Evolutionary conservation across 1,284 basidiomycete species (phyloP).

Genomic region (Schizophyllum amplum): DNA sequence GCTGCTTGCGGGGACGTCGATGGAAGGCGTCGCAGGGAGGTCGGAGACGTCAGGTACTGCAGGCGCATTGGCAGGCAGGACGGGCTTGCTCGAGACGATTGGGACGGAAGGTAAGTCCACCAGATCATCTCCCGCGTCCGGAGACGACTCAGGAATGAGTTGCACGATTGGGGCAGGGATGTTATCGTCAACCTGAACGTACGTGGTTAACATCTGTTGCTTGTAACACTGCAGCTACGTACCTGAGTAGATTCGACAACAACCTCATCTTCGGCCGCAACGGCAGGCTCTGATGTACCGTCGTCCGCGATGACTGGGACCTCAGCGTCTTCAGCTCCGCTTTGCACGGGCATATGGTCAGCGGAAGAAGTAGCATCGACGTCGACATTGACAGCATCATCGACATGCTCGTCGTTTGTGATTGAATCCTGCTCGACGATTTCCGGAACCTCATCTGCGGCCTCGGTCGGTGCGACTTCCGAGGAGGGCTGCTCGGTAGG

Average conservation of each 20-base stretch:
- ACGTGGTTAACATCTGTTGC: neutral
- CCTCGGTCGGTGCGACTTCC: too few species aligned
- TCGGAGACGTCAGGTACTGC: neutral
- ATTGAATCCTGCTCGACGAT: too few species aligned
- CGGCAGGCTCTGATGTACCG: neutral
- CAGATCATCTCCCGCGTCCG: neutral
- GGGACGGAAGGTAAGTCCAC: neutral
- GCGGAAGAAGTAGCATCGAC: too few species aligned
- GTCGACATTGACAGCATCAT: too few species aligned
- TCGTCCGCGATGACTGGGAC: neutral
- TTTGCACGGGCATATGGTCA: too few species aligned
- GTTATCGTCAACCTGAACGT: neutral
- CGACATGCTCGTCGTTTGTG: too few species aligned
- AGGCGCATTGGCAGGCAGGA: neutral
- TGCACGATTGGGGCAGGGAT: too few species aligned
- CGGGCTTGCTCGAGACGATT: neutral
- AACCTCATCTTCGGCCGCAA: neutral
- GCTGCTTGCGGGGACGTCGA: slow-evolving; percentile 1
- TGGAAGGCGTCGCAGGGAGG: neutral
- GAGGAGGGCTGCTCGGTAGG: too few species aligned
- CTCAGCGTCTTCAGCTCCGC: slow-evolving; percentile 1
- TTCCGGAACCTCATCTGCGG: too few species aligned
- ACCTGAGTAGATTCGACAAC: neutral
- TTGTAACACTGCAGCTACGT: neutral
- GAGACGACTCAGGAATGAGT: neutral